phyloP scores from a whole-genome alignment of 2,329 filamentous ascomycete species.

The Apiospora phragmitis region DNA sequence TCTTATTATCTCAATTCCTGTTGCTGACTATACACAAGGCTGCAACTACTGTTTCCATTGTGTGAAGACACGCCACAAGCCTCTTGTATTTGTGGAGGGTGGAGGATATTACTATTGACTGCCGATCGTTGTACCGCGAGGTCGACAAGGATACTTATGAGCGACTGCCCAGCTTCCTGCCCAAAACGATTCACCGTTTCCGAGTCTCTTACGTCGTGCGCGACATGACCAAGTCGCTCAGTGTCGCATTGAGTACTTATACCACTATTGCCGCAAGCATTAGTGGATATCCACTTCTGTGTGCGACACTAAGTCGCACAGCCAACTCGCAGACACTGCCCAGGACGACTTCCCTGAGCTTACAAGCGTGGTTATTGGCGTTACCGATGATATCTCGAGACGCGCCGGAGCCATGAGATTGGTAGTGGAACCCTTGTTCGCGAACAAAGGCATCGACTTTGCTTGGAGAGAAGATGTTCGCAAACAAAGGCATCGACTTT shows the following conservation, averaged over 20 bases:
- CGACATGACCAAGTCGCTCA: background rate
- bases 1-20: no score
- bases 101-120: background rate
- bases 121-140: background rate
- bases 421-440: background rate
- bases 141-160: background rate
- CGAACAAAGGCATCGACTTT: background rate
- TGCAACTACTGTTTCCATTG: no score
- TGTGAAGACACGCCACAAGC: no score
- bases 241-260: no score
- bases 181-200: background rate
- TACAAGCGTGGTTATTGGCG: background rate
- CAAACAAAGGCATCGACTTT: no score
- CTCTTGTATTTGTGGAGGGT: no score
- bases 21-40: no score
- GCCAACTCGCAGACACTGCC: background rate
- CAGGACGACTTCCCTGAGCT: background rate
- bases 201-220: background rate
- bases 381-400: background rate
- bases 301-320: no score
- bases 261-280: no score
- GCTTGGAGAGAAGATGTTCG: background rate
- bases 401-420: rapidly evolving
- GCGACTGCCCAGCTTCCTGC: background rate
- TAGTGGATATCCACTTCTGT: no score